These are phyloP conservation scores for Actinomortierella wolfii DNA, from an alignment of 371 early-diverging fungal species.

Conservation along the genomic window DNA sequence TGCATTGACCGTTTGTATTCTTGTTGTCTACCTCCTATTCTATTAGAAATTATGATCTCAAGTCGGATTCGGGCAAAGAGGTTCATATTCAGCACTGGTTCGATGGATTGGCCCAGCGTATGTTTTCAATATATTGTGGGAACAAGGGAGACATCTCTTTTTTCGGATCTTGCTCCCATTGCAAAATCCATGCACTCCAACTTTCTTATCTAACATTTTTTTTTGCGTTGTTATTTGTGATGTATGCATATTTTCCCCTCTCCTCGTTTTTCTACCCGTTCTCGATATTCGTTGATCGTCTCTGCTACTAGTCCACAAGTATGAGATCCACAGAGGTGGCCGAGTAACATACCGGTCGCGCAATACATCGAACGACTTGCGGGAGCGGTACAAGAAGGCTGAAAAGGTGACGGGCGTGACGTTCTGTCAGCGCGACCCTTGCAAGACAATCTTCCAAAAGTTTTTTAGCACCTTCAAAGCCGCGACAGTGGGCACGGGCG, in stretches of 20 bases:
- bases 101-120: conserved; percentile 63
- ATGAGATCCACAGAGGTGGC: conserved; percentile 45
- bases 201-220: not conserved
- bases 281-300: too few relatives aligned
- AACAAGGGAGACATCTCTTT: too few relatives aligned
- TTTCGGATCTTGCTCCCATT: too few relatives aligned
- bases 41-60: conserved; percentile 27
- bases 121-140: not conserved
- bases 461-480: conserved; percentile 46
- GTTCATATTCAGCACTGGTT: conserved; percentile 65
- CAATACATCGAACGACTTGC: conserved; percentile 37
- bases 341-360: conserved; percentile 36
- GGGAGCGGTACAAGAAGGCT: conserved; percentile 27
- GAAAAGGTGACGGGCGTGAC: conserved; percentile 35
- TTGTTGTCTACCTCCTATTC: not conserved
- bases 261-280: conserved; percentile 5
- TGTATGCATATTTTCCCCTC: conserved; percentile 12
- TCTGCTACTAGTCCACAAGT: conserved; percentile 30
- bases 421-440: conserved; percentile 55
- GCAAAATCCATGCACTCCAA: too few relatives aligned
- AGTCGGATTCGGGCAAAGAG: conserved; percentile 51
- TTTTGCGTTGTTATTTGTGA: conserved; percentile 1
- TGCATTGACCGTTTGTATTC: too few relatives aligned
- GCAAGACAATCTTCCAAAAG: conserved; percentile 59
- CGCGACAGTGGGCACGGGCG: conserved; percentile 21